Conservation (phyloP, 2,329 filamentous ascomycete species). For the Aspergillus calidoustus region DNA sequence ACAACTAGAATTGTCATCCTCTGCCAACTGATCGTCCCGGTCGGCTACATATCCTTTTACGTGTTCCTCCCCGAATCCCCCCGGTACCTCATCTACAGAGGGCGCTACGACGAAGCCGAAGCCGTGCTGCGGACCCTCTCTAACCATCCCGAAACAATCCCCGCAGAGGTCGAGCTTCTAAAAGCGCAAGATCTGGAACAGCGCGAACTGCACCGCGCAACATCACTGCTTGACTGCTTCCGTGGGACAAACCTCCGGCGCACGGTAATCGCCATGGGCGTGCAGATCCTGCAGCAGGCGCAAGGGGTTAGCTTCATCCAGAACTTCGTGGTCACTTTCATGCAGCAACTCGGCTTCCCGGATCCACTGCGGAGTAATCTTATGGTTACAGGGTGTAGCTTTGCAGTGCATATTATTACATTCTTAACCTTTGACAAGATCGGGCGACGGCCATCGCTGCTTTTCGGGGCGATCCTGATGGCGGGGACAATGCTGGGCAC, state of each 20-base stretch:
- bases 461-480: no score
- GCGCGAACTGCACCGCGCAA: no score
- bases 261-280: constrained; percentile 8
- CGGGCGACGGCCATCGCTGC: no score
- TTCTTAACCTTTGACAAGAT: no score
- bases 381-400: no score
- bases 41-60: neutral
- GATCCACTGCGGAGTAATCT: no score
- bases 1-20: neutral
- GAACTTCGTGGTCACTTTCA: constrained; percentile 23
- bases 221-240: no score
- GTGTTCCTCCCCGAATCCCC: neutral
- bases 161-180: no score
- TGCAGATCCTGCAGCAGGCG: constrained; percentile 23
- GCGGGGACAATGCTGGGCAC: no score
- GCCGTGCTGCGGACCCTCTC: neutral
- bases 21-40: neutral
- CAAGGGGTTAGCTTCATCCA: constrained; percentile 24
- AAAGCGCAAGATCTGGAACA: no score
- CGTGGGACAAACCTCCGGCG: neutral
- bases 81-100: neutral
- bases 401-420: no score
- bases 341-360: constrained; percentile 15
- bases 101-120: neutral
- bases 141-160: no score